Conservation (phyloP, 2,329 filamentous ascomycete genomes). For the Diaporthe sp. region DNA sequence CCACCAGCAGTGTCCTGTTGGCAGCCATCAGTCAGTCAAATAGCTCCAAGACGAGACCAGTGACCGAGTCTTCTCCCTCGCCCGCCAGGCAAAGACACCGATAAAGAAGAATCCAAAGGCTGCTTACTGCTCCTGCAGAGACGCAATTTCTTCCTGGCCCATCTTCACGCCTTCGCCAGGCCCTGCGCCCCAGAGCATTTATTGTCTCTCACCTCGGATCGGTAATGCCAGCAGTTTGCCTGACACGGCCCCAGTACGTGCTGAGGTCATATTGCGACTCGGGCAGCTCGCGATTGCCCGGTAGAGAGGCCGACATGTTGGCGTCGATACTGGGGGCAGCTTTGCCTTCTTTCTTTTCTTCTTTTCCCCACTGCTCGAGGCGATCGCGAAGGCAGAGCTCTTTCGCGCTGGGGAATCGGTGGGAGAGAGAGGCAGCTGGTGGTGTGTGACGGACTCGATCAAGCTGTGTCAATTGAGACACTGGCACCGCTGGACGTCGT, state of each 20-base stretch:
- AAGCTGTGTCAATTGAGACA: slow-evolving; percentile 20
- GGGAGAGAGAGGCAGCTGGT: not conserved
- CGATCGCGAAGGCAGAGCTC: not conserved
- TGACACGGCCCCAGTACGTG: slow-evolving; percentile 95
- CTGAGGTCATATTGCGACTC: slow-evolving; percentile 91
- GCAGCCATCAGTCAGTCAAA: not conserved
- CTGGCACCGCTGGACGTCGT: not conserved
- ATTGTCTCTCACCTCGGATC: slow-evolving; percentile 86
- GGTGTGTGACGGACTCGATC: not conserved
- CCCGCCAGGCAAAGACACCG: not conserved
- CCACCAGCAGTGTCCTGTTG: slow-evolving; percentile 85
- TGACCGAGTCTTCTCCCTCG: not conserved
- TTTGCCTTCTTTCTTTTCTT: not conserved
- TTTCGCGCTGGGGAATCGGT: not conserved
- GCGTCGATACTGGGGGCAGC: not conserved
- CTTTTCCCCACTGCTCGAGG: not conserved
- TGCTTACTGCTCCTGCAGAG: slow-evolving; percentile 40
- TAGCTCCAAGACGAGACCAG: not conserved
- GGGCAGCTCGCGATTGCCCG: slow-evolving; percentile 83
- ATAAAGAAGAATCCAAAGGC: slow-evolving; percentile 33
- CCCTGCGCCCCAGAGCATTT: slow-evolving; percentile 23
- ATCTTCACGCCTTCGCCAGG: slow-evolving; percentile 38
- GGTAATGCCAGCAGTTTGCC: slow-evolving; percentile 88
- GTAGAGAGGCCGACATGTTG: slow-evolving; percentile 74
- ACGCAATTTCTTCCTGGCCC: slow-evolving; percentile 17